A percentile compares a stretch with the other conserved stretches of the same genome.
phyloP scores from a whole-genome alignment of 768 basidiomycete species.

The Lactarius hengduanensis region DNA sequence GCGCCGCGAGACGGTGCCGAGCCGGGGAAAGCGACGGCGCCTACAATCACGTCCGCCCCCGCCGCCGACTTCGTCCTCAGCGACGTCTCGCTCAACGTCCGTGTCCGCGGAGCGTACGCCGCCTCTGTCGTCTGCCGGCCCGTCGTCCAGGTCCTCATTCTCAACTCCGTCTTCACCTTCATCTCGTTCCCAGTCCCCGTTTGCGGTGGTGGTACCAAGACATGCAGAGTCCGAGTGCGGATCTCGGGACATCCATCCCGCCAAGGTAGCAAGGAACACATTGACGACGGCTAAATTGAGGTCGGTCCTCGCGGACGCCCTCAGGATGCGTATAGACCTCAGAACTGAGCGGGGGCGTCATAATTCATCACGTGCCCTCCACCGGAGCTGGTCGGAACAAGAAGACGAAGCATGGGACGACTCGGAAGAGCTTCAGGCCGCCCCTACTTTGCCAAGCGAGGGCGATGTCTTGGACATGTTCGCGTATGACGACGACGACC shows the following conservation, averaged over 20 bases:
- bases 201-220: background rate
- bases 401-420: background rate
- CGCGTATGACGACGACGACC: slow-evolving; percentile 22
- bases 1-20: background rate
- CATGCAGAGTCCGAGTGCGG: background rate
- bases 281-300: slow-evolving; percentile 4
- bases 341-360: slow-evolving; percentile 15
- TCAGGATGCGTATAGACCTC: slow-evolving; percentile 18
- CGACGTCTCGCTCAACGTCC: background rate
- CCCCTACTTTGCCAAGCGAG: slow-evolving; percentile 12
- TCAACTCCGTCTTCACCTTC: background rate
- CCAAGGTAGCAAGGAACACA: background rate
- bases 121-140: background rate
- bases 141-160: slow-evolving; percentile 3
- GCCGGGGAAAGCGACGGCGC: background rate
- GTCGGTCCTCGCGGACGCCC: slow-evolving; percentile 22
- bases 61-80: background rate
- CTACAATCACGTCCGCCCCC: background rate
- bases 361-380: background rate
- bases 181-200: slow-evolving; percentile 5
- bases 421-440: background rate
- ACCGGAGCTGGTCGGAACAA: background rate
- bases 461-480: slow-evolving; percentile 25
- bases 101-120: slow-evolving; percentile 19
- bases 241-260: background rate